A percentile compares a stretch with the other conserved stretches of the same genome.
Evolutionary conservation across 176 grass and related monocot genomes (phyloP).

Genomic region (Olyra latifolia): DNA sequence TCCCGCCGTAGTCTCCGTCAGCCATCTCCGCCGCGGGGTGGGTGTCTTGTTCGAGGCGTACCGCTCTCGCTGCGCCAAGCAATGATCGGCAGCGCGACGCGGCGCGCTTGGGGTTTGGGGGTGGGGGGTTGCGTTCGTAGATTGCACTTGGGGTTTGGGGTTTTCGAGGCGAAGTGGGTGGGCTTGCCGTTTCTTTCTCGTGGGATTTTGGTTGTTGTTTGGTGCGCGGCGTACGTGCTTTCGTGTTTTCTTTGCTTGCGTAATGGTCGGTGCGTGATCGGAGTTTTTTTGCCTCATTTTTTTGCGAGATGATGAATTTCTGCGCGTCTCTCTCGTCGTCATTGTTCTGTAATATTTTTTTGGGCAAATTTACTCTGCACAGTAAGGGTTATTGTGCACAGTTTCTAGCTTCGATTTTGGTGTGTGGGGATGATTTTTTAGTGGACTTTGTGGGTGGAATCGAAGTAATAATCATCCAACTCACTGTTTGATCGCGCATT

Average conservation of each 20-base stretch:
- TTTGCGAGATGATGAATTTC: background rate
- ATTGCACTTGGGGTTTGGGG: background rate
- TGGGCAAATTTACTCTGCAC: background rate
- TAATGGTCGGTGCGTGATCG: background rate
- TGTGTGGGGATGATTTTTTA: background rate
- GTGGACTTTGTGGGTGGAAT: background rate
- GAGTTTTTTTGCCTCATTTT: background rate
- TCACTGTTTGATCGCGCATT: too few relatives aligned
- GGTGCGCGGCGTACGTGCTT: background rate
- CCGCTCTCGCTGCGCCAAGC: background rate
- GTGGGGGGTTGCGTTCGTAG: background rate
- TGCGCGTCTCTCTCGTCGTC: background rate
- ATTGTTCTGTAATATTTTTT: background rate
- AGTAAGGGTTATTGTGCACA: too few relatives aligned
- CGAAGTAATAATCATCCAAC: background rate
- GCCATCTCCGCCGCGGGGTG: background rate
- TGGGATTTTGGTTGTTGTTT: background rate
- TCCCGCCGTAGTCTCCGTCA: constrained; percentile 4
- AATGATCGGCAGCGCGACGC: background rate
- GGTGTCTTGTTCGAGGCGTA: background rate
- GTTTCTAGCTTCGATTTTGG: background rate
- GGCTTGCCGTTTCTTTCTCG: background rate
- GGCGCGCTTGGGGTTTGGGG: background rate
- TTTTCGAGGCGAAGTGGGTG: background rate
- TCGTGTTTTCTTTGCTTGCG: background rate